Evolutionary conservation across 495 filamentous ascomycete species (phyloP).

Genomic region (Neurospora sp.): DNA sequence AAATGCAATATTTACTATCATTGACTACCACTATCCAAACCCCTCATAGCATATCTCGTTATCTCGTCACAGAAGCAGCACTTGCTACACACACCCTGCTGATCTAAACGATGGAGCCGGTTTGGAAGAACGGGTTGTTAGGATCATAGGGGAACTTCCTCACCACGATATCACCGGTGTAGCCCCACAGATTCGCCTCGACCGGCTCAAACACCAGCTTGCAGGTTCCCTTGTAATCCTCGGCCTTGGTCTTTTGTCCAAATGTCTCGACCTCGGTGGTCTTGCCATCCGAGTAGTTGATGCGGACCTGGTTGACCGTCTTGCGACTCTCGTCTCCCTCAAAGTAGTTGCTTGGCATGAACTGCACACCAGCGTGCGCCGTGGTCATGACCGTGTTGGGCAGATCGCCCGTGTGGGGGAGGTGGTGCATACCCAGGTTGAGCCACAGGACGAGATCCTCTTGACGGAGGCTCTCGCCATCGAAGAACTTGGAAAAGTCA

Average conservation of each 20-base stretch:
- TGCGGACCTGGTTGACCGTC: conserved; percentile 31
- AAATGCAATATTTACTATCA: neutral
- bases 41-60: neutral
- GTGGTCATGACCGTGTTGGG: conserved; percentile 44
- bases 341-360: conserved; percentile 36
- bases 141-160: conserved; percentile 38
- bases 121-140: conserved; percentile 24
- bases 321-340: conserved; percentile 10
- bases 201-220: conserved; percentile 14
- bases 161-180: conserved; percentile 35
- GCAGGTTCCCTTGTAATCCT: conserved; percentile 8
- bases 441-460: conserved; percentile 48
- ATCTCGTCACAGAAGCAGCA: neutral
- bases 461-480: conserved; percentile 42
- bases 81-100: neutral
- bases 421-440: conserved; percentile 49
- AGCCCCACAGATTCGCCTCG: conserved; percentile 20
- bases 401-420: conserved; percentile 45
- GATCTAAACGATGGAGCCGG: conserved; percentile 11
- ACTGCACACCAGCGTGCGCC: conserved; percentile 31
- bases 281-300: conserved; percentile 29
- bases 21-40: neutral
- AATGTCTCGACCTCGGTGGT: conserved; percentile 26
- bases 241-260: conserved; percentile 18
- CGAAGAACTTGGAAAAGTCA: conserved; percentile 45